These are phyloP conservation scores for Cyclotella baltica DNA, from an alignment of 108 stramenopile genomes.

Conservation along the genomic window DNA sequence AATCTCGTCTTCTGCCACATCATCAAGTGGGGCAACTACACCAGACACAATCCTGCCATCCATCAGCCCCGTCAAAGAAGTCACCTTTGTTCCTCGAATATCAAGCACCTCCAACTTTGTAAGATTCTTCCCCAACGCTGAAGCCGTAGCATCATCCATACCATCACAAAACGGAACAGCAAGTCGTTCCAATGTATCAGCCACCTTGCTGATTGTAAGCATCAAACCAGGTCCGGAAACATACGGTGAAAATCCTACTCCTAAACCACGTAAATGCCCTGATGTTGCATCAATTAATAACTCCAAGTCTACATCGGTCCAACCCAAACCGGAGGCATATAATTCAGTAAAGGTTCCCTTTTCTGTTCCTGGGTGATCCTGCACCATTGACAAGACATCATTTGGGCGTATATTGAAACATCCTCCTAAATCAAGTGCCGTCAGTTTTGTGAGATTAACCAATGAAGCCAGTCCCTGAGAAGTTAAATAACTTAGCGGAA, in stretches of 20 bases:
- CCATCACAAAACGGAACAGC: slow-evolving; percentile 79
- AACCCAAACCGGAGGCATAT: slow-evolving; percentile 78
- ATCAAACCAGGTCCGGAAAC: slow-evolving; percentile 64
- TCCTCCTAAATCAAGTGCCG: slow-evolving; percentile 74
- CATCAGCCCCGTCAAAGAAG: slow-evolving; percentile 74
- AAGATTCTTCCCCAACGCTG: slow-evolving; percentile 70
- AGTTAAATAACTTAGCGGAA: too few species aligned
- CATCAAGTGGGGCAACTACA: slow-evolving; percentile 21
- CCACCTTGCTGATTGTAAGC: slow-evolving; percentile 43
- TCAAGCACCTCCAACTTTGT: slow-evolving; percentile 66
- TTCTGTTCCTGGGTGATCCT: slow-evolving; percentile 32
- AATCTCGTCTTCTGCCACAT: background rate
- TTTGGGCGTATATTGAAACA: slow-evolving; percentile 67
- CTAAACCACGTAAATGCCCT: slow-evolving; percentile 57
- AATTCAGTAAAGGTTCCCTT: slow-evolving; percentile 55
- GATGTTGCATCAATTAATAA: slow-evolving; percentile 47
- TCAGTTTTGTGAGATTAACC: slow-evolving; percentile 43
- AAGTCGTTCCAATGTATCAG: slow-evolving; percentile 54
- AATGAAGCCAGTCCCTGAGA: slow-evolving; percentile 48
- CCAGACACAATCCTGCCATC: slow-evolving; percentile 74
- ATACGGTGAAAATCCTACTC: slow-evolving; percentile 67
- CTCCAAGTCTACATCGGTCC: slow-evolving; percentile 69
- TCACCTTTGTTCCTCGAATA: slow-evolving; percentile 71
- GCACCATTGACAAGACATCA: slow-evolving; percentile 51
- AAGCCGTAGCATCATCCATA: slow-evolving; percentile 74